Percentiles rank a stretch among this genome's conserved stretches.
phyloP scores from a whole-genome alignment of 2,329 filamentous ascomycete genomes.

The Exophiala sp. region DNA sequence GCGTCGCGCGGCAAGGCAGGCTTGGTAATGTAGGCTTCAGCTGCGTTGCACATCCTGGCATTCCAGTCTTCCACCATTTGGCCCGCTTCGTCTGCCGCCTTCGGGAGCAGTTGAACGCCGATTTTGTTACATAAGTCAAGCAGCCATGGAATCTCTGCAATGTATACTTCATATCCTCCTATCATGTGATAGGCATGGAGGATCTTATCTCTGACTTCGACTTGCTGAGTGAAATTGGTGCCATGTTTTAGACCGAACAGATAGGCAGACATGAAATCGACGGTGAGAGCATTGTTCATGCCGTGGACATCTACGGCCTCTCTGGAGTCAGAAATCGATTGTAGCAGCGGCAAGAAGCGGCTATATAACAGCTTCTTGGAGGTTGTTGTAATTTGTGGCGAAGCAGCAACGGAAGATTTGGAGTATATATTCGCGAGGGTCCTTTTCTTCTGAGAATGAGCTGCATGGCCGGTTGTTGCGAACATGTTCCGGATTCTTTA shows the following conservation, averaged over 20 bases:
- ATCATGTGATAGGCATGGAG: constrained; percentile 66
- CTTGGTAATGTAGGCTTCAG: constrained; percentile 41
- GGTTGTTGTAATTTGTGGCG: constrained; percentile 57
- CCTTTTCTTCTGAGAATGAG: constrained; percentile 69
- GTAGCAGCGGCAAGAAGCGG: constrained; percentile 59
- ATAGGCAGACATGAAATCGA: constrained; percentile 75
- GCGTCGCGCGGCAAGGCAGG: constrained; percentile 30
- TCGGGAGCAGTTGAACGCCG: constrained; percentile 60
- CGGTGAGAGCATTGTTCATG: constrained; percentile 65
- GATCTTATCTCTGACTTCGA: constrained; percentile 58
- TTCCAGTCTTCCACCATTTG: constrained; percentile 66
- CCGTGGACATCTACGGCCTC: constrained; percentile 55
- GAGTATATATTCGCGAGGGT: constrained; percentile 80
- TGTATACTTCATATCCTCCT: constrained; percentile 67
- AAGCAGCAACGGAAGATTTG: constrained; percentile 67
- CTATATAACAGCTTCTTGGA: constrained; percentile 57
- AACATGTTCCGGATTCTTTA: constrained; percentile 64
- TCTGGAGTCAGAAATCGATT: constrained; percentile 36
- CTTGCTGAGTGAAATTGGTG: constrained; percentile 61
- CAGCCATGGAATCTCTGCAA: constrained; percentile 66
- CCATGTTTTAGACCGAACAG: constrained; percentile 64
- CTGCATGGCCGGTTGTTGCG: constrained; percentile 58
- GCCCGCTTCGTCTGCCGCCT: constrained; percentile 66
- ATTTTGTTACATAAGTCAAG: constrained; percentile 50
- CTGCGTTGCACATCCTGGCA: constrained; percentile 54